Evolutionary conservation across 768 basidiomycete genomes (phyloP), one percentile per base, ranked within the genome.

Genomic region (Podaxis carcinomalis): DNA sequence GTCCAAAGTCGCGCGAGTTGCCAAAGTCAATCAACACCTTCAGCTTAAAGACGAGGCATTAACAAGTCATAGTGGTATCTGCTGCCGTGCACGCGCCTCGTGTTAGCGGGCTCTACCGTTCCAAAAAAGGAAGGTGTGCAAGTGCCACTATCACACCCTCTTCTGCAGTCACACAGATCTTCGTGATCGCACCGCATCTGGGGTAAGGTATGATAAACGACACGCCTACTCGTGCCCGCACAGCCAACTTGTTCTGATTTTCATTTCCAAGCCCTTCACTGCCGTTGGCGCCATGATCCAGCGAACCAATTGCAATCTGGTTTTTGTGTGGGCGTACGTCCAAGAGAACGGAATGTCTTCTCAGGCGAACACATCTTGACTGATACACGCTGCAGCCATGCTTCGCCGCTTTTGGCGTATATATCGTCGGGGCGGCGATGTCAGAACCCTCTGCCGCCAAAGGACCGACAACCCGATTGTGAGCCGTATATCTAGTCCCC

Each of bases 381-480:
- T 49, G 56, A 57, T 50, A 13, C 47, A 50, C 13, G 56, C 27
- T 36, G 47, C n/a, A 10, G 14, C 11, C 28, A 25, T 36, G 32
- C 50, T 5, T 11, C n/a, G 39, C 23, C 5, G 3, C 9, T 27
- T 36, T 21, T 35, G 19, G 16, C n/a, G 19, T 57, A 57, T 49
- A 50, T 57, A 57, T 57, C 56, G 13, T 39, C 25, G 42, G 47
- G n/a, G n/a, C 42, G 28, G 40, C 27, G n/a, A 47, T 49, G n/a
- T 3, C 2, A 16, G 23, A 25, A 36, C n/a, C n/a, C 27, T 35
- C 28, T 40, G 36, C 56, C 47, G 47, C 46, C 47, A 9, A 19
- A 23, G 32, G 28, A 39, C 32, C 32, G 16, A 10, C 32, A 11
- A 23, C 23, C 23, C 23, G 23, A 9, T 37, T 47, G 56, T 49